Percentiles rank a stretch among this genome's conserved stretches.
Evolutionary conservation across 352 stramenopile genomes (phyloP).

Genomic region (Globisporangium iwayamae): DNA sequence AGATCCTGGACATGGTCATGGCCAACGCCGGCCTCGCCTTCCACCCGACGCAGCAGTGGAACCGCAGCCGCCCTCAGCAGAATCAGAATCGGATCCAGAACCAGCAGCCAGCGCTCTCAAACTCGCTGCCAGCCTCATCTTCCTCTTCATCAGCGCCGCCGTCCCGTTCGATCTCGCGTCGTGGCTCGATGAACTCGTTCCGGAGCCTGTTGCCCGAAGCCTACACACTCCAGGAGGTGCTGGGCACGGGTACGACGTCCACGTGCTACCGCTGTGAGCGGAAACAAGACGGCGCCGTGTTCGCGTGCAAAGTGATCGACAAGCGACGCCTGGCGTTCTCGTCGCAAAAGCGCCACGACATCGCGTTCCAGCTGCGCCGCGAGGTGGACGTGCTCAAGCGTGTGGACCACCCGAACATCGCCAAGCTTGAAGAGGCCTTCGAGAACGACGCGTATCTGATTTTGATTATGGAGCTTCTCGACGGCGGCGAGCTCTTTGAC

Average conservation of each 20-base stretch:
- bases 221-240: slow-evolving; percentile 62
- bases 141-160: not conserved
- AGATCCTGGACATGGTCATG: slow-evolving; percentile 28
- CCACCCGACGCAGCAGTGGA: slow-evolving; percentile 17
- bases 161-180: slow-evolving; percentile 9
- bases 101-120: slow-evolving; percentile 1
- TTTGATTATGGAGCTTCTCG: slow-evolving; percentile 71
- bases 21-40: slow-evolving; percentile 18
- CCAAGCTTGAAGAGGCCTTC: slow-evolving; percentile 61
- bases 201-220: slow-evolving; percentile 29
- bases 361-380: slow-evolving; percentile 52
- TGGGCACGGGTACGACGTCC: slow-evolving; percentile 65
- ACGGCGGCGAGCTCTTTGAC: slow-evolving; percentile 80
- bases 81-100: not conserved
- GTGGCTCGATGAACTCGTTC: slow-evolving; percentile 25
- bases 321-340: slow-evolving; percentile 55
- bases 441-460: slow-evolving; percentile 69
- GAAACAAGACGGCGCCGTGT: slow-evolving; percentile 35
- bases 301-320: slow-evolving; percentile 81
- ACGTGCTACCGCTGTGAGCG: slow-evolving; percentile 65
- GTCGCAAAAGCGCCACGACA: slow-evolving; percentile 41
- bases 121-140: not conserved
- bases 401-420: slow-evolving; percentile 67
- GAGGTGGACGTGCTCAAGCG: slow-evolving; percentile 63
- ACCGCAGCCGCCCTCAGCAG: not conserved